Evolutionary conservation across 345 rosid genomes (phyloP).

Genomic region (Salix caprea): DNA sequence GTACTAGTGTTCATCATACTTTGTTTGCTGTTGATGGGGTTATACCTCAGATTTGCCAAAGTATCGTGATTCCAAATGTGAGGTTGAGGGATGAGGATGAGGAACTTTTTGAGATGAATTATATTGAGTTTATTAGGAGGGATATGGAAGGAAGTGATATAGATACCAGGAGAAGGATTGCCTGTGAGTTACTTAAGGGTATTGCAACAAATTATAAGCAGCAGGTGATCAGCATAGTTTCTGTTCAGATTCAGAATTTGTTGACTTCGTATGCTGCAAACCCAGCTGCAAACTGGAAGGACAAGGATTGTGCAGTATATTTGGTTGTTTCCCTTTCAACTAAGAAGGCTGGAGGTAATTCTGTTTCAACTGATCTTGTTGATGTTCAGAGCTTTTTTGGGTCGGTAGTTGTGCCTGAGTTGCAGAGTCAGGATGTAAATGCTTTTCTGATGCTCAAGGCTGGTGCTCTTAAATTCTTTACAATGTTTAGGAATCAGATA

Average conservation of each 20-base stretch:
- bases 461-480: slow-evolving; percentile 84
- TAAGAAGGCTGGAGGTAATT: slow-evolving; percentile 74
- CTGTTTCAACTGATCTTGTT: slow-evolving; percentile 80
- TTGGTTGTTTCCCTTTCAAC: slow-evolving; percentile 88
- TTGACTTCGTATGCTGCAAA: slow-evolving; percentile 56
- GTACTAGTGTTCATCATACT: slow-evolving; percentile 87
- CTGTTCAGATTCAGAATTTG: slow-evolving; percentile 75
- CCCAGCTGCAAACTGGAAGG: slow-evolving; percentile 84
- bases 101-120: slow-evolving; percentile 96
- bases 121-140: slow-evolving; percentile 88
- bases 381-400: slow-evolving; percentile 79
- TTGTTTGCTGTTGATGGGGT: slow-evolving; percentile 75
- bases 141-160: slow-evolving; percentile 99
- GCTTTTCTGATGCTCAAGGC: slow-evolving; percentile 90
- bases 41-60: slow-evolving; percentile 75
- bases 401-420: slow-evolving; percentile 73
- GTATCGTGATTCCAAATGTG: slow-evolving; percentile 93
- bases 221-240: slow-evolving; percentile 59
- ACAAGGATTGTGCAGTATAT: slow-evolving; percentile 93
- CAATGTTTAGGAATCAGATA: slow-evolving; percentile 70
- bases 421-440: slow-evolving; percentile 71
- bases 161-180: slow-evolving; percentile 97
- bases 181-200: slow-evolving; percentile 93
- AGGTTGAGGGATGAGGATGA: slow-evolving; percentile 91
- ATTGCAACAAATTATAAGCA: slow-evolving; percentile 77